Base-by-base conservation (phyloP, 2,329 filamentous ascomycete species). In the Cladorrhinum sp. region DNA sequence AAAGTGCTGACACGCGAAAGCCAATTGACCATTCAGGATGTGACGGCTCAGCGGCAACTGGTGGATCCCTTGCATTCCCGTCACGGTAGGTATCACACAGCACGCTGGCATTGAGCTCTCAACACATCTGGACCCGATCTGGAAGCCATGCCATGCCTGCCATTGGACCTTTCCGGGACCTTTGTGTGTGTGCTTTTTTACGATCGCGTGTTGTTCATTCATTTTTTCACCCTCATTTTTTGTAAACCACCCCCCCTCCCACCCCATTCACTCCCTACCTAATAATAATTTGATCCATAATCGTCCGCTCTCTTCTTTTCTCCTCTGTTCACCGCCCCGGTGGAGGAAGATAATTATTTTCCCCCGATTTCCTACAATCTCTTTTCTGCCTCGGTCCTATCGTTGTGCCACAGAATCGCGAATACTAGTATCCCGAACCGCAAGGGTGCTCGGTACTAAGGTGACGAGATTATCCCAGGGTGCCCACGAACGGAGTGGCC, bases 401-500 rank as follows among this genome's bases (percentile, higher is more conserved):
- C 41, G 18, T 22, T 45, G 4, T 29, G 10, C 9, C 32, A 36
- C 32, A 36, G 32, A 36, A 12, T 36, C 32, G 38, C 36, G 53
- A 56, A 56, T 56, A 56, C 53, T 56, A 56, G 53, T 56, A 56
- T 56, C 53, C 53, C 23, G 22, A 56, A 45, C 41, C 41, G 10
- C 41, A 22, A 16, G 32, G 32, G 32, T 36, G n/a, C 20, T 18
- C 16, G 18, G 41, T 45, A n/a, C 41, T 13, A 45, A 22, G 41
- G 41, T 22, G 41, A 18, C 41, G 41, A 45, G 38, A 55, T 50
- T 50, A n/a, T 50, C 53, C 53, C 3, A 49, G 53, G 53, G 38
- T 18, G n/a, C 32, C 38, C 29, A 24, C 18, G 53, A 41, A n/a
- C 38, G 32, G 9, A 41, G 23, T 56, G 38, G 24, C 49, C 22